Evolutionary conservation across 1,139 yeast species (phyloP).

Genomic region (Kazachstania sp.): DNA sequence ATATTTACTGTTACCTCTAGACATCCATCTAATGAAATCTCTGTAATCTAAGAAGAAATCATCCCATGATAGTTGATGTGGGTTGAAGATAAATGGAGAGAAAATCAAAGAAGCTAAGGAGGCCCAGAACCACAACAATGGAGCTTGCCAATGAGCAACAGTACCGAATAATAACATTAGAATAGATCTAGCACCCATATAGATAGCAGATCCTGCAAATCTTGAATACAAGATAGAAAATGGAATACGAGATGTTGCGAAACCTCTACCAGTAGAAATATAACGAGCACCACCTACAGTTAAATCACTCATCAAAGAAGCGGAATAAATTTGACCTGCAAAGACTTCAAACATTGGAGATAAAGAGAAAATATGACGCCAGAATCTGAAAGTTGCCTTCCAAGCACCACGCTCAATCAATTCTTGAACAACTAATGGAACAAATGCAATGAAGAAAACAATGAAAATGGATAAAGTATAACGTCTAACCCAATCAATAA

Average conservation of each 20-base stretch:
- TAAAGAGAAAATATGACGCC: slow-evolving; percentile 78
- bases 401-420: slow-evolving; percentile 95
- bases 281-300: slow-evolving; percentile 99
- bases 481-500: slow-evolving; percentile 95
- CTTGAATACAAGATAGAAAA: slow-evolving; percentile 92
- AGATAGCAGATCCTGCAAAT: slow-evolving; percentile 94
- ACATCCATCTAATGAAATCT: slow-evolving; percentile 96
- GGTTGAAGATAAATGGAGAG: slow-evolving; percentile 93
- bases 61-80: slow-evolving; percentile 98
- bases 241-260: slow-evolving; percentile 97
- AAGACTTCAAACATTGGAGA: slow-evolving; percentile 98
- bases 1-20: slow-evolving; percentile 98
- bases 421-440: slow-evolving; percentile 95
- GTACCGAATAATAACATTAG: slow-evolving; percentile 87
- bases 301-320: slow-evolving; percentile 82
- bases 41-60: slow-evolving; percentile 98
- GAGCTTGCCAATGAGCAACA: slow-evolving; percentile 93
- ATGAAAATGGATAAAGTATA: slow-evolving; percentile 95
- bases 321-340: slow-evolving; percentile 94
- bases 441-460: slow-evolving; percentile 94
- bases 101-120: slow-evolving; percentile 82
- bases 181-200: slow-evolving; percentile 89
- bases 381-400: slow-evolving; percentile 88
- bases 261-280: slow-evolving; percentile 98
- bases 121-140: slow-evolving; percentile 98